Evolutionary conservation across 345 rosid genomes (phyloP).

Genomic region (Gossypium bickii): DNA sequence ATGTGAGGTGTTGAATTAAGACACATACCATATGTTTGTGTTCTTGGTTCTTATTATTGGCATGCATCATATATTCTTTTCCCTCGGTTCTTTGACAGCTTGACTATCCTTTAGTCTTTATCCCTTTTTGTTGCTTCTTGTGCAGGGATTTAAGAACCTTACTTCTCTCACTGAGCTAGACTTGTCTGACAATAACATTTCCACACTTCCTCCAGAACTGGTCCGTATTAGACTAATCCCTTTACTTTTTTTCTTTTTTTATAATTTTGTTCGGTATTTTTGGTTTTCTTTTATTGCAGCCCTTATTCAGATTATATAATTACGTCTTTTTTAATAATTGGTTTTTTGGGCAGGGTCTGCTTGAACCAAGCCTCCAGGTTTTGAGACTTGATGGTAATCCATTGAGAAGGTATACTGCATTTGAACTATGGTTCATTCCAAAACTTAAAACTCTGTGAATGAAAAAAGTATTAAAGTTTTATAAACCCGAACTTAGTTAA

Average conservation of each 20-base stretch:
- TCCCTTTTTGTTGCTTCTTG: not conserved
- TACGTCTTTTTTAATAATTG: not conserved
- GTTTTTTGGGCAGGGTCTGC: constrained; percentile 54
- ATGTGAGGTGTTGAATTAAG: not conserved
- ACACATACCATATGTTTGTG: not conserved
- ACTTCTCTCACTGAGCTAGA: constrained; percentile 70
- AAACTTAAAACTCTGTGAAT: not conserved
- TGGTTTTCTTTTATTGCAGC: not conserved
- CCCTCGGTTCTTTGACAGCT: not conserved
- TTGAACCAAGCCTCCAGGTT: constrained; percentile 72
- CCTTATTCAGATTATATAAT: not conserved
- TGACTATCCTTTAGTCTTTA: not conserved
- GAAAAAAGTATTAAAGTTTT: not conserved
- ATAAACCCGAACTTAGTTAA: not conserved
- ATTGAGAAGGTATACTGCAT: constrained; percentile 57
- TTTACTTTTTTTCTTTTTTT: not conserved
- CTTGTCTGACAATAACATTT: constrained; percentile 79
- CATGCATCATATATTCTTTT: not conserved
- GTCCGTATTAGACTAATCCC: constrained; percentile 29
- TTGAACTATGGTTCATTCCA: not conserved
- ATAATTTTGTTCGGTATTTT: not conserved
- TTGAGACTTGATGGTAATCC: constrained; percentile 89
- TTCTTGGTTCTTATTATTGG: not conserved
- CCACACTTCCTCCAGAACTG: constrained; percentile 73
- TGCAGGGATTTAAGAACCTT: constrained; percentile 66